Conservation (phyloP, 345 rosid species). For the Gossypium thurberi region DNA sequence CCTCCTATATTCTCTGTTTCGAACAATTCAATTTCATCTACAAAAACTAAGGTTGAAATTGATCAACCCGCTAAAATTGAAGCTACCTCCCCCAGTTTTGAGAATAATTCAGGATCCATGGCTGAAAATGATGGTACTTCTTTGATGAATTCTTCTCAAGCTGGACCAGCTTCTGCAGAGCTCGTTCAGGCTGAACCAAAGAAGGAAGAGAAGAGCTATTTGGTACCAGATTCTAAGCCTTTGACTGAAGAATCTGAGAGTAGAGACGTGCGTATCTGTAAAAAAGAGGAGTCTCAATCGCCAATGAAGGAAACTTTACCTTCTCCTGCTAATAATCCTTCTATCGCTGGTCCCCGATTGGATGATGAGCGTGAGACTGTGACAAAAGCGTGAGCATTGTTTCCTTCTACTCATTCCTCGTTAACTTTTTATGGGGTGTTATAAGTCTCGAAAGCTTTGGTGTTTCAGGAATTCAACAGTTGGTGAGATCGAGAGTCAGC, state of each 20-base stretch:
- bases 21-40: constrained; percentile 35
- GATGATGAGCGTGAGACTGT: constrained; percentile 40
- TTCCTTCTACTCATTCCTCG: neutral
- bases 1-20: constrained; percentile 25
- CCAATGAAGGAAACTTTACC: constrained; percentile 49
- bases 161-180: constrained; percentile 5
- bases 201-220: constrained; percentile 22
- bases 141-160: constrained; percentile 21
- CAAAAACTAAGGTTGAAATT: constrained; percentile 42
- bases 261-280: constrained; percentile 29
- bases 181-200: constrained; percentile 10
- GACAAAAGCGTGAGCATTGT: constrained; percentile 45
- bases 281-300: constrained; percentile 45
- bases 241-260: constrained; percentile 33
- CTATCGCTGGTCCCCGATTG: constrained; percentile 32
- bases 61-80: constrained; percentile 50
- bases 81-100: constrained; percentile 33
- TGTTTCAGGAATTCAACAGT: constrained; percentile 36
- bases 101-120: constrained; percentile 32
- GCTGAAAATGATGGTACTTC: constrained; percentile 29
- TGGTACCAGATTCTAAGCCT: constrained; percentile 34
- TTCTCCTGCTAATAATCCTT: constrained; percentile 5
- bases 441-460: neutral
- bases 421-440: neutral
- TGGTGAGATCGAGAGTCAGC: constrained; percentile 36